Conservation (phyloP, 2,329 filamentous ascomycete genomes). For the Sclerotinia nivalis region DNA sequence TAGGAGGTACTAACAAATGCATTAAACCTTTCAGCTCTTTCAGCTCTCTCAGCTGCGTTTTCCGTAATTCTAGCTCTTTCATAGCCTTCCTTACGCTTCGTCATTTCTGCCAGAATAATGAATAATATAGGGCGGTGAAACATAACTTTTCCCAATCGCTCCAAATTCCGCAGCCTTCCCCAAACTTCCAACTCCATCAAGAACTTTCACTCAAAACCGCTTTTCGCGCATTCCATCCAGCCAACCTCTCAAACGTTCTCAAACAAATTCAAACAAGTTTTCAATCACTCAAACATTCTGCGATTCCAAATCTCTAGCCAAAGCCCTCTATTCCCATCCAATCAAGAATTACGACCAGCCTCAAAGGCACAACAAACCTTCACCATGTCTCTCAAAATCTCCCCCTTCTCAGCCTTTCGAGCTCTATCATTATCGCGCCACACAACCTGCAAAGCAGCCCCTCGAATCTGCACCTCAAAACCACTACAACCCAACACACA, state of each 20-base stretch:
- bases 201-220: background rate
- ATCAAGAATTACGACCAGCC: background rate
- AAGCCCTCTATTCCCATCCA: background rate
- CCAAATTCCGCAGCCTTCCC: constrained; percentile 3
- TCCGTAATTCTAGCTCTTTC: too few species aligned
- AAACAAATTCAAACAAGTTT: too few species aligned
- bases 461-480: background rate
- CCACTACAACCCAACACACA: too few species aligned
- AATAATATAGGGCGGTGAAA: background rate
- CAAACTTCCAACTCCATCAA: background rate
- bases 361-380: background rate
- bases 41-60: too few species aligned
- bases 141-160: background rate
- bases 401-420: constrained; percentile 2
- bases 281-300: too few species aligned
- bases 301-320: background rate
- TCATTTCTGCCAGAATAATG: background rate
- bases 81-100: background rate
- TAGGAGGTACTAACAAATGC: too few species aligned
- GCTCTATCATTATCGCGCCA: constrained; percentile 10
- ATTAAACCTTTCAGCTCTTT: too few species aligned
- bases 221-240: too few species aligned
- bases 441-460: background rate
- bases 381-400: constrained; percentile 14
- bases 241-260: background rate